Conservation (phyloP, 768 basidiomycete genomes). For the Psilocybe tampanensis region DNA sequence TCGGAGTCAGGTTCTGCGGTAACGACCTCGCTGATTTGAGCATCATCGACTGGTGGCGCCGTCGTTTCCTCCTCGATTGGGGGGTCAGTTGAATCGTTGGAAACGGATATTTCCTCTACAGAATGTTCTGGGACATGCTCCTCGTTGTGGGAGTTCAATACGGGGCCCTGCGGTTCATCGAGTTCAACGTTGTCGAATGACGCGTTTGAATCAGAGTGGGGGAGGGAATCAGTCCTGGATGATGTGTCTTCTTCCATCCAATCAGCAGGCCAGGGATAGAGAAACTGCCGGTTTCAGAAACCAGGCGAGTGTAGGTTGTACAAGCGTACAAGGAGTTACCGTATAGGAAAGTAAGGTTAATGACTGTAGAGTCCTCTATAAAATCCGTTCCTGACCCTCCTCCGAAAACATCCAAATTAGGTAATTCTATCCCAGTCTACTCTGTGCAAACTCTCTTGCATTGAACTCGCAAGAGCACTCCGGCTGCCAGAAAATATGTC, state of each 20-base stretch:
- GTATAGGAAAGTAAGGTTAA: neutral
- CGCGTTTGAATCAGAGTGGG: constrained; percentile 12
- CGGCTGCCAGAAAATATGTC: no score
- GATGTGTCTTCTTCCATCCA: constrained; percentile 21
- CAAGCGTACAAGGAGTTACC: neutral
- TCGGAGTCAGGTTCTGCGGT: constrained; percentile 5
- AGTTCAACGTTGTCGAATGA: constrained; percentile 3
- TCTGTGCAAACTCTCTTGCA: no score
- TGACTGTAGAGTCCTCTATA: neutral
- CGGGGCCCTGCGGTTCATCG: neutral
- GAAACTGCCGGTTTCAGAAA: neutral
- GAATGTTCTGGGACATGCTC: neutral
- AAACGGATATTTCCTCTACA: neutral
- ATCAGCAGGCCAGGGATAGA: neutral
- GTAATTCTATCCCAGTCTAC: neutral
- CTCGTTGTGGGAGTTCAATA: neutral
- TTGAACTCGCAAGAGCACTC: no score
- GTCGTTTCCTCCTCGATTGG: constrained; percentile 1
- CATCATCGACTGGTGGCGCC: neutral
- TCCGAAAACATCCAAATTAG: neutral
- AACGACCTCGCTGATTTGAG: constrained; percentile 4
- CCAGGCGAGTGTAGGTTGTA: neutral
- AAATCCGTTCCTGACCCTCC: neutral
- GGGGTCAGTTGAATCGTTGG: neutral
- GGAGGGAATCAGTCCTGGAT: constrained; percentile 10